phyloP scores from a whole-genome alignment of 1,284 basidiomycete genomes.

The Puccinia sorghi region DNA sequence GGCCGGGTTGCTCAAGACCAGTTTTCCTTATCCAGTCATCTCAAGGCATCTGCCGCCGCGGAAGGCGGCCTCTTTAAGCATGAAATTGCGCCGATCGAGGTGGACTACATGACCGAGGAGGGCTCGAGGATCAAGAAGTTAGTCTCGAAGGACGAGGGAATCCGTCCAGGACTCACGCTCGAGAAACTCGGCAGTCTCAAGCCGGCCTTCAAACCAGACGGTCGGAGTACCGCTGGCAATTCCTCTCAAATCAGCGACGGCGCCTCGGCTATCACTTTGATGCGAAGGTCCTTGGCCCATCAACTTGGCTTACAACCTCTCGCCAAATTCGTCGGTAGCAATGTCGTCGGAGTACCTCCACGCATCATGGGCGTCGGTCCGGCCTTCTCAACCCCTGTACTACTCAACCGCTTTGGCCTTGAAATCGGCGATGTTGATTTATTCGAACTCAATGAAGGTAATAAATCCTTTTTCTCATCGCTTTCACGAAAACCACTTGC shows the following conservation, averaged over 20 bases:
- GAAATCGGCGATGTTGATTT: conserved; percentile 55
- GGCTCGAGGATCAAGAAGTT: conserved; percentile 54
- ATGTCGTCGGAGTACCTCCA: conserved; percentile 56
- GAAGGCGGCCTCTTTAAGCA: conserved; percentile 54
- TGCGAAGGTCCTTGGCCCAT: conserved; percentile 55
- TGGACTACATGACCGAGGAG: conserved; percentile 51
- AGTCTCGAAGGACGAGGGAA: conserved; percentile 55
- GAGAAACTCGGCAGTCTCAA: conserved; percentile 55
- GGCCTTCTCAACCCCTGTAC: conserved; percentile 55
- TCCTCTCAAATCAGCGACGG: conserved; percentile 57
- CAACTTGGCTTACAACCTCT: conserved; percentile 56
- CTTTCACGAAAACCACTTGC: not conserved
- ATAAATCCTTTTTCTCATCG: not conserved
- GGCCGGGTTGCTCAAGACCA: conserved; percentile 54
- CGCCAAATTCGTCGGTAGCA: conserved; percentile 56
- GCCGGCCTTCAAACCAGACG: conserved; percentile 55
- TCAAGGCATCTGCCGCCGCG: conserved; percentile 54
- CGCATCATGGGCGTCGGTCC: conserved; percentile 58
- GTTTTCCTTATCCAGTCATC: conserved; percentile 56
- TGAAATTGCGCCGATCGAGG: conserved; percentile 56
- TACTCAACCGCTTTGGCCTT: conserved; percentile 55
- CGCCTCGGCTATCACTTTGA: conserved; percentile 56
- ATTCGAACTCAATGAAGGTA: conserved; percentile 57
- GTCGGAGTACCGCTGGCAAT: conserved; percentile 56
- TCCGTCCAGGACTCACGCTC: conserved; percentile 50